A percentile compares a stretch with the other conserved stretches of the same genome.
These are phyloP conservation scores for Paracorniculantispora psalliotae DNA, from an alignment of 2,329 filamentous ascomycete species.

Conservation along the genomic window DNA sequence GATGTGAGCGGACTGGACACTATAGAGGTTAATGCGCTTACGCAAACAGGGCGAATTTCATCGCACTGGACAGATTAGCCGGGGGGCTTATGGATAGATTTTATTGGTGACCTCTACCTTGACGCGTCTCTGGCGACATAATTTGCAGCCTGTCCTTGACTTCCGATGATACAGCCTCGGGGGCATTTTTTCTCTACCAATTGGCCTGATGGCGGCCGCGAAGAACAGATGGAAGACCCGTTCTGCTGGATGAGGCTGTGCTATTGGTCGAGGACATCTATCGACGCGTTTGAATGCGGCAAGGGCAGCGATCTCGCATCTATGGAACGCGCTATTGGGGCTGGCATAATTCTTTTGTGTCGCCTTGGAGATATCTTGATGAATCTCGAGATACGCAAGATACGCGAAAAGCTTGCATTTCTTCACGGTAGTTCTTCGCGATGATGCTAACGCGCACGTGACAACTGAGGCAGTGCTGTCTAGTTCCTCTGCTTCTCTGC, in stretches of 20 bases:
- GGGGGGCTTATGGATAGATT: no score
- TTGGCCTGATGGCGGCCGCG: no score
- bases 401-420: no score
- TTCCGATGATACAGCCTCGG: conserved; percentile 25
- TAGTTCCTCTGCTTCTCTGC: no score
- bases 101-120: no score
- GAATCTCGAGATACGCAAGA: no score
- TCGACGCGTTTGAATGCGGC: neutral
- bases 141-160: conserved; percentile 25
- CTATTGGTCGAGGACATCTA: neutral
- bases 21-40: conserved; percentile 6
- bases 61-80: conserved; percentile 17
- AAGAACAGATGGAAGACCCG: no score
- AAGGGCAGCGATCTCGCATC: neutral
- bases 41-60: conserved; percentile 20
- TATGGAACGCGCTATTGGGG: neutral
- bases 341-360: neutral
- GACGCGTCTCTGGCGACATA: conserved; percentile 23
- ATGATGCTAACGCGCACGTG: neutral
- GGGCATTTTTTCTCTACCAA: conserved; percentile 16
- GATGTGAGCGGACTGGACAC: neutral
- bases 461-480: no score
- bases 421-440: neutral
- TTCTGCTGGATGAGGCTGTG: no score
- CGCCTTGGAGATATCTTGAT: neutral